A percentile compares a stretch with the other conserved stretches of the same genome.
Conservation (phyloP, 139 green algal species). For the Tetraselmis chui region DNA sequence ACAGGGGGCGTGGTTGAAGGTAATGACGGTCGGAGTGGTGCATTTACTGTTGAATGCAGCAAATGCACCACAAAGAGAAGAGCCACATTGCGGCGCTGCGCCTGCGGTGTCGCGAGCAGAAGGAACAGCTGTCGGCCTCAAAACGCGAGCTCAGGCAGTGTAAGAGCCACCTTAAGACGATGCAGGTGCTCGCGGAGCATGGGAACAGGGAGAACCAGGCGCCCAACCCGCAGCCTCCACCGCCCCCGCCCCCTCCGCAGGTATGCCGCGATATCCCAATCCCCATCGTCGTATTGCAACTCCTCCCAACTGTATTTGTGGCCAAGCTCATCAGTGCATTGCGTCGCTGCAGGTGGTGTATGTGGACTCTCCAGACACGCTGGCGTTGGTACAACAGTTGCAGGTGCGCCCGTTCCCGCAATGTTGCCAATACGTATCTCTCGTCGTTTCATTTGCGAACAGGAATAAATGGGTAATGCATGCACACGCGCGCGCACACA, state of each 20-base stretch:
- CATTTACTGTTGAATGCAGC: slow-evolving; percentile 14
- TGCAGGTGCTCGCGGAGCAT: background rate
- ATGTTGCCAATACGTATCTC: too few relatives aligned
- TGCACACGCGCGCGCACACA: too few relatives aligned
- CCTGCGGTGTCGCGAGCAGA: slow-evolving; percentile 35
- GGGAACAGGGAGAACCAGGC: background rate
- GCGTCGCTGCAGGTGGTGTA: background rate
- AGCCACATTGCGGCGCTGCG: slow-evolving; percentile 18
- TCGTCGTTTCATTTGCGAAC: too few relatives aligned
- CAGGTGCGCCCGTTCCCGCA: background rate
- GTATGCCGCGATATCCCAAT: too few relatives aligned
- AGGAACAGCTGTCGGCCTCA: slow-evolving; percentile 23
- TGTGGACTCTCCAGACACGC: background rate
- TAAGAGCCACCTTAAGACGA: background rate
- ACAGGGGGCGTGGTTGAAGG: background rate
- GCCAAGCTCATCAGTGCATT: background rate
- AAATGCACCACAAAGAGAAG: slow-evolving; percentile 23
- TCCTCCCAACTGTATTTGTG: too few relatives aligned
- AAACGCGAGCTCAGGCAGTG: slow-evolving; percentile 34
- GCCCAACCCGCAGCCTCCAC: background rate
- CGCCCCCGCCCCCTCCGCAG: too few relatives aligned
- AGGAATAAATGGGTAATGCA: too few relatives aligned
- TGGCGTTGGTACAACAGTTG: background rate
- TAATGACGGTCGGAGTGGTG: too few relatives aligned
- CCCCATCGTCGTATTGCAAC: too few relatives aligned